Evolutionary conservation across 2,329 filamentous ascomycete genomes (phyloP).

Genomic region (Monosporascus sp.): DNA sequence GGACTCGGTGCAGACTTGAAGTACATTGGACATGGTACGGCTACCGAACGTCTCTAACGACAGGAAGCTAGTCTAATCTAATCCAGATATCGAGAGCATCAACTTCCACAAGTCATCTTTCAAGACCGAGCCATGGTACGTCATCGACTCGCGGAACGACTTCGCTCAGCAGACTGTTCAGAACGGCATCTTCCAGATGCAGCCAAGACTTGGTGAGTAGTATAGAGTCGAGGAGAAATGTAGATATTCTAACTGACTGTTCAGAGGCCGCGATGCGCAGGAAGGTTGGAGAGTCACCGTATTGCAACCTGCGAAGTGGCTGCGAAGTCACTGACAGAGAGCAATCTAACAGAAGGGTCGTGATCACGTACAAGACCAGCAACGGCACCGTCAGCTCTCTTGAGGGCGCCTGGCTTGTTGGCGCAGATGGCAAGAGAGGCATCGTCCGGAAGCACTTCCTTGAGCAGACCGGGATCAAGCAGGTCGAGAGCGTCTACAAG

Average conservation of each 20-base stretch:
- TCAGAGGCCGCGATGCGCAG: slow-evolving; percentile 12
- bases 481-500: slow-evolving; percentile 26
- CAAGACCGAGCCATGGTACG: slow-evolving; percentile 11
- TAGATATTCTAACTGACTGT: slow-evolving; percentile 1
- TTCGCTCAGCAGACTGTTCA: slow-evolving; percentile 13
- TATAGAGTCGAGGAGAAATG: not conserved
- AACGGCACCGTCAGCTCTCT: slow-evolving; percentile 4
- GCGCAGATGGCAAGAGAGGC: slow-evolving; percentile 43
- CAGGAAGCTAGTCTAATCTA: slow-evolving; percentile 2
- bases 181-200: slow-evolving; percentile 15
- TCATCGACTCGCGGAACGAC: slow-evolving; percentile 7
- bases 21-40: slow-evolving; percentile 18
- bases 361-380: slow-evolving; percentile 11
- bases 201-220: slow-evolving; percentile 16
- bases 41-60: not conserved
- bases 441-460: slow-evolving; percentile 40
- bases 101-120: slow-evolving; percentile 18
- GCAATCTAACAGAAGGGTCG: slow-evolving; percentile 4
- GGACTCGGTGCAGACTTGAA: slow-evolving; percentile 14
- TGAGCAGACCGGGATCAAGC: slow-evolving; percentile 32
- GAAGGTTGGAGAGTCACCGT: slow-evolving; percentile 8
- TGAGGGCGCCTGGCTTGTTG: slow-evolving; percentile 27
- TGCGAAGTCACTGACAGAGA: slow-evolving; percentile 13
- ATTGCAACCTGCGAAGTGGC: slow-evolving; percentile 14
- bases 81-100: slow-evolving; percentile 1